phyloP scores from a whole-genome alignment of 306 rosid genomes.

The Cajanus cajan region DNA sequence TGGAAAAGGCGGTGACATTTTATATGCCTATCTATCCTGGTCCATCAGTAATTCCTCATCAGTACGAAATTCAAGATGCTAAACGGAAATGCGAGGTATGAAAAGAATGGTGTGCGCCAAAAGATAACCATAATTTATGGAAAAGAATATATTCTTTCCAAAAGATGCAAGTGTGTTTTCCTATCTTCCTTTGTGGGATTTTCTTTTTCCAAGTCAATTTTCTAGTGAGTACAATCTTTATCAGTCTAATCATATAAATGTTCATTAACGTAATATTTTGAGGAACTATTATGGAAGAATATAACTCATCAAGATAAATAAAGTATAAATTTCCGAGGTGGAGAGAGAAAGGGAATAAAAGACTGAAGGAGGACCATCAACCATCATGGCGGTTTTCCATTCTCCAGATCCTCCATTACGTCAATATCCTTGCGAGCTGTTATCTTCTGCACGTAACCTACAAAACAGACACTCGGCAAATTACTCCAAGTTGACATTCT shows the following conservation, averaged over 20 bases:
- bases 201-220: neutral
- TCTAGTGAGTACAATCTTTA: neutral
- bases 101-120: constrained; percentile 31
- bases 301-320: constrained; percentile 43
- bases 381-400: constrained; percentile 59
- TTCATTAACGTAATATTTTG: constrained; percentile 27
- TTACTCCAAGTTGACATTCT: constrained; percentile 25
- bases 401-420: constrained; percentile 85
- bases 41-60: constrained; percentile 38
- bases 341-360: constrained; percentile 11
- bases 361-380: constrained; percentile 11
- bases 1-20: neutral
- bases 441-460: constrained; percentile 98
- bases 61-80: constrained; percentile 45
- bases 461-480: constrained; percentile 30
- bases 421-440: constrained; percentile 85
- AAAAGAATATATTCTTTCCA: constrained; percentile 49
- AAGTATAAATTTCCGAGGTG: constrained; percentile 21
- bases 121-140: constrained; percentile 25
- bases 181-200: constrained; percentile 14
- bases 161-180: constrained; percentile 33
- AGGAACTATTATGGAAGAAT: constrained; percentile 22
- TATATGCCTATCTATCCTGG: constrained; percentile 9
- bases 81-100: constrained; percentile 4
- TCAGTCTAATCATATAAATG: constrained; percentile 17